Base-by-base conservation (phyloP, 495 filamentous ascomycete genomes). In the Thermothielavioides terrestris region DNA sequence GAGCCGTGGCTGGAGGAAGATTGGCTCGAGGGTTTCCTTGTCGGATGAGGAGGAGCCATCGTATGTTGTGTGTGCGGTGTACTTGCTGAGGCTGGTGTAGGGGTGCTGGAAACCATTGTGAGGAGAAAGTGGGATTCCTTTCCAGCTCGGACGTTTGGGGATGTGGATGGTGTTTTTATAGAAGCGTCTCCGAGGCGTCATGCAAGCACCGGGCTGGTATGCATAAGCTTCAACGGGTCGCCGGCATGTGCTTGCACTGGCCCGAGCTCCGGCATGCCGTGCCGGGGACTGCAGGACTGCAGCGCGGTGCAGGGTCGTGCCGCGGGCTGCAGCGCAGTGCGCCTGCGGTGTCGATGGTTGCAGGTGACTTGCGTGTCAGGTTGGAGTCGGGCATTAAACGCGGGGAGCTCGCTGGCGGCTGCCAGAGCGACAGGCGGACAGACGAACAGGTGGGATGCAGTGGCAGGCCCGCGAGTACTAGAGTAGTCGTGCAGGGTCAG, bases 1-100 rank as follows among this genome's bases (percentile, higher is more conserved):
- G 78, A 81, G 54, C 74, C 77, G 30, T 76, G 76, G 54, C 78
- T 83, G 56, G 75, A 70, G 46, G 71, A 63, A 52, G 66, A 74
- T 32, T 70, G 56, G 42, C 54, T 68, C 28, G 71, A 73, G 45
- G 51, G 54, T 34, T 66, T 55, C 53, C 61, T 62, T 47, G 52
- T 59, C 21, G 54, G 37, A 36, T 51, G 34, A 39, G 43, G 44
- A 20, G 57, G 38, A 52, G 55, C 46, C 65, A 68, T 68, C 9
- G 45, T 58, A 53, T 38, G 39, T 26, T 28, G 49, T 42, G 44
- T 52, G 39, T 46, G 14, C 31, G 36, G 25, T 23, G 46, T 20
- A 34, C 22, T 18, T 32, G 26, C 27, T 35, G 38, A 25, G 42
- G 31, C 34, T 27, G 37, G 20, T 1, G 28, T 30, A 26, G 41